phyloP scores from a whole-genome alignment of 805 yeast species.

The Jamesozyma piceae region DNA sequence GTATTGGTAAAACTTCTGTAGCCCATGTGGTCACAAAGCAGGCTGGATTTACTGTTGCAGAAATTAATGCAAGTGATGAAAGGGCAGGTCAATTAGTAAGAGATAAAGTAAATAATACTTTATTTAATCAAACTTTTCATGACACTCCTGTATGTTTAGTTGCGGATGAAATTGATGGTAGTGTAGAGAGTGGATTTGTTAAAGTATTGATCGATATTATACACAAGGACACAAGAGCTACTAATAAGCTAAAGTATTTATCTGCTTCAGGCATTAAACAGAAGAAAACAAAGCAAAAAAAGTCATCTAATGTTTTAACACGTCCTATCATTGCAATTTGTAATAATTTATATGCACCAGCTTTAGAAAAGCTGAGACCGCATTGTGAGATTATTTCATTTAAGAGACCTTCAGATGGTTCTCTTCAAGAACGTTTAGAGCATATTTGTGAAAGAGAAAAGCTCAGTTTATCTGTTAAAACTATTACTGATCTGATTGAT shows the following conservation, averaged over 20 bases:
- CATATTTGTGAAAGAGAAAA: conserved; percentile 50
- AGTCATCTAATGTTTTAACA: conserved; percentile 38
- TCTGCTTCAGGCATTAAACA: conserved; percentile 8
- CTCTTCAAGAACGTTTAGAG: conserved; percentile 39
- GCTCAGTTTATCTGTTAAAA: conserved; percentile 37
- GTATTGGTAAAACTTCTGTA: no score
- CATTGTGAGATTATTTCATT: conserved; percentile 64
- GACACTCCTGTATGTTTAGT: conserved; percentile 74
- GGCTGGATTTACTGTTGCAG: conserved; percentile 70
- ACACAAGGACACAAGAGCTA: conserved; percentile 47
- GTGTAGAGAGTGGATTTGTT: conserved; percentile 57
- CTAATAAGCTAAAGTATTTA: conserved; percentile 26
- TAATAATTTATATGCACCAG: conserved; percentile 71
- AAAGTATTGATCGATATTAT: conserved; percentile 48
- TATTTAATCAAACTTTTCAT: conserved; percentile 54
- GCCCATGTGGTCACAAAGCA: conserved; percentile 79
- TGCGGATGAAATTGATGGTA: conserved; percentile 86
- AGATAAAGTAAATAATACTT: conserved; percentile 50
- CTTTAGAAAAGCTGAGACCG: conserved; percentile 66
- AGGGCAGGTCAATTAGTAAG: conserved; percentile 49
- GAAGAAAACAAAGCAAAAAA: conserved; percentile 24
- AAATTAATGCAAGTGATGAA: conserved; percentile 80
- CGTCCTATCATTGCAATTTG: conserved; percentile 91
- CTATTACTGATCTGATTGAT: conserved; percentile 56
- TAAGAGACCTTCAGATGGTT: conserved; percentile 44